phyloP scores from a whole-genome alignment of 768 basidiomycete genomes.

The Naganishia antarctica region DNA sequence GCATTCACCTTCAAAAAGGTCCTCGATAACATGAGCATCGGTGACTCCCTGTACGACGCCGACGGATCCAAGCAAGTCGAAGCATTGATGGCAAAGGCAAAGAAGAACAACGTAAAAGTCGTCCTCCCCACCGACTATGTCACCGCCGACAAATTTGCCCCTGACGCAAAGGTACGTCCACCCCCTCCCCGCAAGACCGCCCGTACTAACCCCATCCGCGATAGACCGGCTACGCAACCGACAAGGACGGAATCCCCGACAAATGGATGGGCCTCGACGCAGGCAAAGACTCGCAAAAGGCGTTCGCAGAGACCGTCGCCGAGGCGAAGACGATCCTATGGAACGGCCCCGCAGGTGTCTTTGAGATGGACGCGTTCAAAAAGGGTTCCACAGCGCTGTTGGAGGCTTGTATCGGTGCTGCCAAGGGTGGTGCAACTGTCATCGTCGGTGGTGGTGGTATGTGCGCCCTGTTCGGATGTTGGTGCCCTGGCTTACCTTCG shows the following conservation, averaged over 20 bases:
- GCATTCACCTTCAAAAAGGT: conserved; percentile 99
- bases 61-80: conserved; percentile 81
- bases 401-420: conserved; percentile 79
- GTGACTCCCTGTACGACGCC: conserved; percentile 86
- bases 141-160: conserved; percentile 90
- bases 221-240: conserved; percentile 56
- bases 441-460: conserved; percentile 72
- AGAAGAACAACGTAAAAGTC: conserved; percentile 82
- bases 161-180: conserved; percentile 68
- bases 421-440: conserved; percentile 76
- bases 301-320: conserved; percentile 73
- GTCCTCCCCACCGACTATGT: conserved; percentile 94
- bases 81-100: conserved; percentile 81
- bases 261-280: conserved; percentile 94
- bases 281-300: conserved; percentile 73
- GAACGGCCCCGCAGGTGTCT: conserved; percentile 91
- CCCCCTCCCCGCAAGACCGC: background rate
- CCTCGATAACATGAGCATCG: conserved; percentile 76
- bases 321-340: conserved; percentile 93
- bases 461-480: background rate
- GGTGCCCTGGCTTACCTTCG: background rate
- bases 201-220: background rate
- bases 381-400: conserved; percentile 77
- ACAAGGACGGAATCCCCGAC: conserved; percentile 78
- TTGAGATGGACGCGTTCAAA: conserved; percentile 91